A percentile compares a stretch with the other conserved stretches of the same genome.
phyloP scores from a whole-genome alignment of 129 eudicot genomes.

The Arctium minus region DNA sequence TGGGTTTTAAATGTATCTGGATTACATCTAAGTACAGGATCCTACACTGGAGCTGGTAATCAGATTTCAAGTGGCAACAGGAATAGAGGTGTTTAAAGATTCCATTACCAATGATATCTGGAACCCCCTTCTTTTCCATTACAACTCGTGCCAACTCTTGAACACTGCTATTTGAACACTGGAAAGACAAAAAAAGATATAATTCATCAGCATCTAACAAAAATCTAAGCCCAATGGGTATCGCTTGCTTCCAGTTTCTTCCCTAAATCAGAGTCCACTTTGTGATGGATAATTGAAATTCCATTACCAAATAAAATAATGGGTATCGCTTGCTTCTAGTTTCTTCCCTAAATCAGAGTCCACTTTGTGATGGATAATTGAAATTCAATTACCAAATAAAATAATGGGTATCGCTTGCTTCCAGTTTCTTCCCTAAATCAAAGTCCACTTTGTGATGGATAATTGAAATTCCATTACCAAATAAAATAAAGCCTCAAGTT shows the following conservation, averaged over 20 bases:
- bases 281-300: background rate
- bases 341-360: background rate
- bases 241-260: background rate
- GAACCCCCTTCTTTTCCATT: conserved; percentile 83
- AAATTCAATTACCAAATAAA: background rate
- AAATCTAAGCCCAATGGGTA: background rate
- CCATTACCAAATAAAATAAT: background rate
- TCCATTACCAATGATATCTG: conserved; percentile 77
- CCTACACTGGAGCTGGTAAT: background rate
- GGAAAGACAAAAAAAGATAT: background rate
- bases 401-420: background rate
- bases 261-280: background rate
- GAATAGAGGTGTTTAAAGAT: background rate
- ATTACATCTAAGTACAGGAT: background rate
- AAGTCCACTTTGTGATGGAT: background rate
- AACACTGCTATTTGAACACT: conserved; percentile 79
- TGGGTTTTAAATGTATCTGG: background rate
- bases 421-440: background rate
- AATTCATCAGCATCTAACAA: conserved; percentile 3
- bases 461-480: background rate
- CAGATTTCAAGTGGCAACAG: background rate
- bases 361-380: background rate
- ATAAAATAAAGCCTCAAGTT: background rate
- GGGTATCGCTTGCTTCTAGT: background rate
- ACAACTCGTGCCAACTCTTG: conserved; percentile 70